Percentiles rank a stretch among this genome's conserved stretches.
Conservation (phyloP, 257 asterid genomes). For the Nemophila menziesii region DNA sequence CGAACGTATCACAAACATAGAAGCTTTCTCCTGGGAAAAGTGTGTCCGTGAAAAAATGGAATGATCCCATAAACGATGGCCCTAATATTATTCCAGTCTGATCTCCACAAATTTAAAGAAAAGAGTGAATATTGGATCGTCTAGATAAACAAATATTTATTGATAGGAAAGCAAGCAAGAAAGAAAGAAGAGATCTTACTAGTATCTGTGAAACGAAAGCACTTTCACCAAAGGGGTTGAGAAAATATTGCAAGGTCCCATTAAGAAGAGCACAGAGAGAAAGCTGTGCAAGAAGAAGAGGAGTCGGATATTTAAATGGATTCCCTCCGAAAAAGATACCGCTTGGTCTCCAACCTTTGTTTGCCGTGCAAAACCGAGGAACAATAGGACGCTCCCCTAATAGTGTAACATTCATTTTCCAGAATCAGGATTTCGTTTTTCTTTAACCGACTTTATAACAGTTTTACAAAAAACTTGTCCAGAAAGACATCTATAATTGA, state of each 20-base stretch:
- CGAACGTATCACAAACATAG: slow-evolving; percentile 20
- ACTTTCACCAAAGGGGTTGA: slow-evolving; percentile 11
- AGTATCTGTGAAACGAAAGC: slow-evolving; percentile 9
- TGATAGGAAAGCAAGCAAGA: too few species aligned
- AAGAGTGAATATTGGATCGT: too few species aligned
- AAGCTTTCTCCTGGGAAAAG: slow-evolving; percentile 23
- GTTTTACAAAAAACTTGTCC: too few species aligned
- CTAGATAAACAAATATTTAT: too few species aligned
- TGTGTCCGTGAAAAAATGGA: background rate
- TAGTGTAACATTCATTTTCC: too few species aligned
- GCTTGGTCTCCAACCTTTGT: background rate
- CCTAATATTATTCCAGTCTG: slow-evolving; percentile 36
- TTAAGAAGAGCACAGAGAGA: background rate
- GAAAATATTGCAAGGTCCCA: slow-evolving; percentile 1
- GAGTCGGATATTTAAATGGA: background rate
- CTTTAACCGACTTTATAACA: too few species aligned
- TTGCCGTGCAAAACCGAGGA: background rate
- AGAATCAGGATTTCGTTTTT: too few species aligned
- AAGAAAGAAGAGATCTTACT: slow-evolving; percentile 4
- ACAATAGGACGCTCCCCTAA: too few species aligned
- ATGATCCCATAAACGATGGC: slow-evolving; percentile 21
- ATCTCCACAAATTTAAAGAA: slow-evolving; percentile 1
- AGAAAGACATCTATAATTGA: too few species aligned
- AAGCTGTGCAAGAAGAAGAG: slow-evolving; percentile 4
- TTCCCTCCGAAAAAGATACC: slow-evolving; percentile 4